Evolutionary conservation across 345 rosid genomes (phyloP).

Genomic region (Rhizophora mangle): DNA sequence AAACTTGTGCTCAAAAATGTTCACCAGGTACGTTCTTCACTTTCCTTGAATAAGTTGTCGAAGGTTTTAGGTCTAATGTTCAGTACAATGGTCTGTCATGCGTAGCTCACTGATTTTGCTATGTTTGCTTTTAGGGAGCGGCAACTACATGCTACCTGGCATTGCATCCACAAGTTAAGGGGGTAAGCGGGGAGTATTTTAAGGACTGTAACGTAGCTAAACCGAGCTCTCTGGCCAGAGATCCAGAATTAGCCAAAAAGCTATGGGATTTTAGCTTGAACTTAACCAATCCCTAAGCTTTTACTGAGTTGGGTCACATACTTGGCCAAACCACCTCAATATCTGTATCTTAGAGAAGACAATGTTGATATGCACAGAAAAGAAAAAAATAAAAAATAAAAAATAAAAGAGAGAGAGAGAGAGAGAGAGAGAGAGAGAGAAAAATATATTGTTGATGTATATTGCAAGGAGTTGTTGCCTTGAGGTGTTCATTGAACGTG

Average conservation of each 20-base stretch:
- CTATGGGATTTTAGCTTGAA: conserved; percentile 71
- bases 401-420: no score
- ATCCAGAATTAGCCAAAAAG: conserved; percentile 51
- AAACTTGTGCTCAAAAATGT: conserved; percentile 40
- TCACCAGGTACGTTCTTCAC: conserved; percentile 39
- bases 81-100: background rate
- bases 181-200: conserved; percentile 60
- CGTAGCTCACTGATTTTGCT: background rate
- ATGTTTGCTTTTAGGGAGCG: conserved; percentile 49
- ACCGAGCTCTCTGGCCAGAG: conserved; percentile 39
- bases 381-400: no score
- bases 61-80: background rate
- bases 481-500: no score
- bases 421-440: no score
- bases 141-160: conserved; percentile 77
- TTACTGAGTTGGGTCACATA: no score
- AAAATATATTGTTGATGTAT: no score
- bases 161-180: conserved; percentile 61
- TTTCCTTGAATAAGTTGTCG: background rate
- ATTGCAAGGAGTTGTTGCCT: no score
- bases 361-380: no score
- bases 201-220: conserved; percentile 45
- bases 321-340: no score
- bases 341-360: no score
- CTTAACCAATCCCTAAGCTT: conserved; percentile 18